A percentile compares a stretch with the other conserved stretches of the same genome.
phyloP scores from a whole-genome alignment of 768 basidiomycete species.

The Strobilomyces confusus region DNA sequence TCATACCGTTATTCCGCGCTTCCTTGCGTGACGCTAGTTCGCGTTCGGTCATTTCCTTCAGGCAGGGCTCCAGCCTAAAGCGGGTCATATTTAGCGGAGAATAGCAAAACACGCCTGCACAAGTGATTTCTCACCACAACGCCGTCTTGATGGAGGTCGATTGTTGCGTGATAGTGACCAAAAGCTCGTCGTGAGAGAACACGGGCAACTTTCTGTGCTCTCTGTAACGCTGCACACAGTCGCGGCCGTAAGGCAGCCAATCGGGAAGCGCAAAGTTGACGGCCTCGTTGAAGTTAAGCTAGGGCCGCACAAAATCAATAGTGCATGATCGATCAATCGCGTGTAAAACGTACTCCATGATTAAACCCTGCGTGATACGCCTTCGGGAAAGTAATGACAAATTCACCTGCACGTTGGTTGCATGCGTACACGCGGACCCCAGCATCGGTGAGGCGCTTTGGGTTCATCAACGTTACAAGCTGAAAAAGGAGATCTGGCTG shows the following conservation, averaged over 20 bases:
- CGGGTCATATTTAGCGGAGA: conserved; percentile 19
- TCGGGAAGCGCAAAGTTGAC: conserved; percentile 97
- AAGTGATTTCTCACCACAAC: conserved; percentile 62
- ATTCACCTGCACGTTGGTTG: conserved; percentile 96
- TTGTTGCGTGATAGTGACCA: conserved; percentile 97
- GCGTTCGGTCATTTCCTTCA: conserved; percentile 85
- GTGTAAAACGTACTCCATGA: conserved; percentile 73
- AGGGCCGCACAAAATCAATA: conserved; percentile 25
- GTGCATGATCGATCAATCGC: conserved; percentile 21
- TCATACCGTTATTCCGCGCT: conserved; percentile 56
- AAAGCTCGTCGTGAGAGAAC: conserved; percentile 95
- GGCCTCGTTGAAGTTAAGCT: conserved; percentile 99
- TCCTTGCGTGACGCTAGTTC: conserved; percentile 67
- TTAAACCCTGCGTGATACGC: conserved; percentile 99
- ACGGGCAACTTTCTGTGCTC: conserved; percentile 91
- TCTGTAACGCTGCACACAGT: conserved; percentile 87
- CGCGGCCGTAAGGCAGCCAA: conserved; percentile 85
- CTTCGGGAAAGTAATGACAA: conserved; percentile 96
- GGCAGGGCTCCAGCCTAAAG: conserved; percentile 74
- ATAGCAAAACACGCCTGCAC: conserved; percentile 9
- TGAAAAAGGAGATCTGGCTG: conserved; percentile 97
- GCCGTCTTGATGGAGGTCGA: conserved; percentile 90
- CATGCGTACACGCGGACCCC: conserved; percentile 92
- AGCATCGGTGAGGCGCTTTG: conserved; percentile 76
- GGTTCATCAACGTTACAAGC: conserved; percentile 96